Evolutionary conservation across 495 filamentous ascomycete genomes (phyloP), one percentile per base, ranked within the genome.

Genomic region (Choiromyces venosus): DNA sequence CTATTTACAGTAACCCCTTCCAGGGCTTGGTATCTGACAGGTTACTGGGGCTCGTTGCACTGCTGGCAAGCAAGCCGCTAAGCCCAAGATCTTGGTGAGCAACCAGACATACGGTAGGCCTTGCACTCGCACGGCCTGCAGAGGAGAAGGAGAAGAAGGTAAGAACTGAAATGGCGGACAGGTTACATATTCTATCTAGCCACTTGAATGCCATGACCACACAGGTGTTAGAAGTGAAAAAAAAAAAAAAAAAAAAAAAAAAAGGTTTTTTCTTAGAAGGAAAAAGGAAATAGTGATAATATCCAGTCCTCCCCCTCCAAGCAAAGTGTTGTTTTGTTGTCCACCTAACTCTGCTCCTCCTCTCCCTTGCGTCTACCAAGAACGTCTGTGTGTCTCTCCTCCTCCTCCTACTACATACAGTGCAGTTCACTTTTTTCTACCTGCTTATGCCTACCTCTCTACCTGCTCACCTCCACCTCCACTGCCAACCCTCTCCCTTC

Each of bases 341-440:
- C 52, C 52, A 33, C 52, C 33, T 61, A 33, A 33, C 25, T 61
- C 52, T 33, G 52, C 52, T 61, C 52, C 52, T 61, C 52, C 52
- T 33, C 52, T 33, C 52, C 52, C 52, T 61, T 61, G 52, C 52
- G 12, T 61, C 52, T 61, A 33, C 52, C 52, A 61, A 61, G 52
- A 61, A 61, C 52, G 10, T 61, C 52, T 61, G 52, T 29, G 25
- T 61, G 52, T 61, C 52, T 61, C 52, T 61, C 52, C 19, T 10
- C 42, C 2, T 44, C 42, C 42, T 52, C 21, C 52, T 61, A 25
- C 52, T 29, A 61, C 52, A 61, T 61, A 33, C 10, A 1, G 52
- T 61, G 52, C 52, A 61, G 52, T 33, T 61, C n/a, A 61, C 25
- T 61, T 61, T 61, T n/a, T 61, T 61, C n/a, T 29, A 56, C 46